Conservation (phyloP, 2,329 filamentous ascomycete species). For the Microthyrium microscopicum region DNA sequence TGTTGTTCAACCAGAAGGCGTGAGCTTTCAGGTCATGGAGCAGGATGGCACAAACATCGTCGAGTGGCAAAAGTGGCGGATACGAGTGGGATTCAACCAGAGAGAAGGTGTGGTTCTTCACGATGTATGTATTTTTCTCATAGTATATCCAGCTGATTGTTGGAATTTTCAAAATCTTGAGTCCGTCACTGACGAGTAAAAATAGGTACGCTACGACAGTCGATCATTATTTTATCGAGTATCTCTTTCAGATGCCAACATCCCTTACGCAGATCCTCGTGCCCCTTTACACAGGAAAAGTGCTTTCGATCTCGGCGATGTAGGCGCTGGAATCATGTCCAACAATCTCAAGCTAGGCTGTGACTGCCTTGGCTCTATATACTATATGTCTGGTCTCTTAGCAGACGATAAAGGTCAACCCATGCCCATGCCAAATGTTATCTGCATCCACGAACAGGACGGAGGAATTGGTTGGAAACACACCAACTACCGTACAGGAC, state of each 20-base stretch:
- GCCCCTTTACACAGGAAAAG: slow-evolving; percentile 53
- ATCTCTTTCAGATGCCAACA: slow-evolving; percentile 51
- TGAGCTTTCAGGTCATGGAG: slow-evolving; percentile 39
- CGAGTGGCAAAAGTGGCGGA: slow-evolving; percentile 55
- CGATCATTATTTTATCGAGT: slow-evolving; percentile 52
- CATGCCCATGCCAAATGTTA: slow-evolving; percentile 44
- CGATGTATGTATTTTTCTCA: slow-evolving; percentile 30
- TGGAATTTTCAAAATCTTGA: not conserved
- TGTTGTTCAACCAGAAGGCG: slow-evolving; percentile 47
- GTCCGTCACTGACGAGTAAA: not conserved
- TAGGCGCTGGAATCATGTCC: slow-evolving; percentile 47
- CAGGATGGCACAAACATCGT: slow-evolving; percentile 38
- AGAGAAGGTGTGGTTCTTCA: slow-evolving; percentile 55
- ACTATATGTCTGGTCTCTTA: slow-evolving; percentile 45
- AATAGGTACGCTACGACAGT: slow-evolving; percentile 35
- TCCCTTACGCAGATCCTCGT: slow-evolving; percentile 46
- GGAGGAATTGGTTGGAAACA: slow-evolving; percentile 55
- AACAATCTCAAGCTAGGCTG: slow-evolving; percentile 55
- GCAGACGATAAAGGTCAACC: slow-evolving; percentile 43
- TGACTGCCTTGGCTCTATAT: slow-evolving; percentile 53
- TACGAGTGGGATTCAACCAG: slow-evolving; percentile 52
- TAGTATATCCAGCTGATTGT: slow-evolving; percentile 4
- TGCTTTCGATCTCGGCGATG: slow-evolving; percentile 55
- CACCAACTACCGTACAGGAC: slow-evolving; percentile 51
- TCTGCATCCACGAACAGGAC: slow-evolving; percentile 57